A percentile compares a stretch with the other conserved stretches of the same genome.
Conservation (phyloP, 2,329 filamentous ascomycete genomes). For the Nemania serpens region DNA sequence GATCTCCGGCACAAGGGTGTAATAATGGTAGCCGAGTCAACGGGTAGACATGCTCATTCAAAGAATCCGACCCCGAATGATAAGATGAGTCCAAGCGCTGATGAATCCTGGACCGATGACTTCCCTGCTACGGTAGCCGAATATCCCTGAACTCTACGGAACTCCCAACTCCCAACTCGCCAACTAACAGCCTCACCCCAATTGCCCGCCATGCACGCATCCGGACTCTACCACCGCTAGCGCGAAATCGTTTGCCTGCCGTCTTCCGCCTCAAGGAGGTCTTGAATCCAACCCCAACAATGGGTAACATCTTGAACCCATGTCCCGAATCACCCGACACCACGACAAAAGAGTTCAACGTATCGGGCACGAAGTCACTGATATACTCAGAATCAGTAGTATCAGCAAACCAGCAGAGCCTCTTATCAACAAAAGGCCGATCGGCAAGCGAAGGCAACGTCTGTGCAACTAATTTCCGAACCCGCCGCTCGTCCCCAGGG, state of each 20-base stretch:
- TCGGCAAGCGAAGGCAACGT: conserved; percentile 34
- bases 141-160: conserved; percentile 35
- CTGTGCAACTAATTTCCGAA: conserved; percentile 42
- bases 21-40: too few relatives aligned
- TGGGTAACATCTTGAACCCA: conserved; percentile 66
- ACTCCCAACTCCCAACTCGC: conserved; percentile 44
- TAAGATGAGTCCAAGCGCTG: too few relatives aligned
- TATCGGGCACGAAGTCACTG: conserved; percentile 61
- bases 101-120: too few relatives aligned
- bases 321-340: conserved; percentile 64
- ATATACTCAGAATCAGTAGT: conserved; percentile 64
- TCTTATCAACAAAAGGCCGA: conserved; percentile 59
- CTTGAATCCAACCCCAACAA: conserved; percentile 60
- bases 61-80: too few relatives aligned
- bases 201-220: conserved; percentile 28
- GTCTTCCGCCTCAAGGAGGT: conserved; percentile 49
- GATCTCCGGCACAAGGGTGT: too few relatives aligned
- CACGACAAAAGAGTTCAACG: conserved; percentile 51
- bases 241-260: conserved; percentile 45
- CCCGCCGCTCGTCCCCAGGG: conserved; percentile 54
- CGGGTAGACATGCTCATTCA: too few relatives aligned
- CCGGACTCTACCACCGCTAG: conserved; percentile 57
- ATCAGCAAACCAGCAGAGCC: conserved; percentile 68
- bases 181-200: conserved; percentile 43
- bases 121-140: not conserved